Evolutionary conservation across 257 asterid species (phyloP), one percentile per base, ranked within the genome.

Genomic region (Fraxinus excelsior): DNA sequence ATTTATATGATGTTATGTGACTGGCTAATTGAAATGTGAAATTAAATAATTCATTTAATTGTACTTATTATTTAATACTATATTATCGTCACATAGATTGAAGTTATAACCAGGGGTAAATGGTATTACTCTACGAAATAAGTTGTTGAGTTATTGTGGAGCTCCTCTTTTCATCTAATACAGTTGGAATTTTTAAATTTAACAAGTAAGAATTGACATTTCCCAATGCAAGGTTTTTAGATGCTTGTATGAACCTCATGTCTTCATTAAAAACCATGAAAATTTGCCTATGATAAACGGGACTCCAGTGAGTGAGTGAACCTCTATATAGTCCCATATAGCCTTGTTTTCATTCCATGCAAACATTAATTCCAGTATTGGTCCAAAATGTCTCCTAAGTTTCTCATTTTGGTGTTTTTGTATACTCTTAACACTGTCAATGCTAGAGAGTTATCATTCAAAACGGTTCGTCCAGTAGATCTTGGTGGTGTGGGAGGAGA

Each of bases 151-250:
- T 31, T 31, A 31, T 31, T 3, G 5, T 31, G 16, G 73, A 32
- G 46, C 8, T n/a, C 49, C 73, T 70, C 72, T 70, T 70, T 70
- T 70, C 74, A 70, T 70, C n/a, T 38, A 37, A 34, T 70, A 70
- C 74, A 70, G 58, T 71, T 71, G 19, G 8, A 35, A 35, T 35
- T 35, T 35, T 6, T 32, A 32, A 32, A 32, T 32, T 32, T 3
- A 32, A 32, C 38, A 35, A 35, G 37, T 6, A 64, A 70, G 40
- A 18, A 37, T 64, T 68, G 42, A 68, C 76, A 60, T 35, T 82
- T 82, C 51, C 51, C 86, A 67, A 72, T 56, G 79, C 83, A 68
- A 56, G 70, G 35, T 64, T 79, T 75, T 72, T 72, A 37, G 76
- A 82, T 70, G 38, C 73, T 2, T 76, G 44, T 67, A 60, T 82